Percentiles rank a stretch among this genome's conserved stretches.
Evolutionary conservation across 2,329 filamentous ascomycete species (phyloP).

Genomic region (Talaromyces sp.): DNA sequence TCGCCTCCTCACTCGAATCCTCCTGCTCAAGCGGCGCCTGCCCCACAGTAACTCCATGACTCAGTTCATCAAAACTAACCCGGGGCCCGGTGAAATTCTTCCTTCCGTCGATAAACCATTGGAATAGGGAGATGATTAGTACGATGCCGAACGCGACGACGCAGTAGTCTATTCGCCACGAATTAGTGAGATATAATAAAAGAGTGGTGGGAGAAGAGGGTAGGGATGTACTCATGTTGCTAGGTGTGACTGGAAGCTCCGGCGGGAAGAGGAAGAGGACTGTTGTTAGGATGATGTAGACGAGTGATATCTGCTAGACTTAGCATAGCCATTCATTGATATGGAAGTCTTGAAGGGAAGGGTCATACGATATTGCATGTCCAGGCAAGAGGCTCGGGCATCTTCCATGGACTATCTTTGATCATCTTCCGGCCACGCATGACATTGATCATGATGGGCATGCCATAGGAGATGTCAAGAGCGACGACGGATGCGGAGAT

Average conservation of each 20-base stretch:
- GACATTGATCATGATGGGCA: conserved; percentile 69
- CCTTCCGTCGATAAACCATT: conserved; percentile 61
- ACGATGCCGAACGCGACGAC: conserved; percentile 59
- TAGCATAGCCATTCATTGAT: neutral
- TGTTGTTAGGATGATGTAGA: conserved; percentile 68
- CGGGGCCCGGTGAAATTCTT: conserved; percentile 60
- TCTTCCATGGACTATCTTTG: conserved; percentile 59
- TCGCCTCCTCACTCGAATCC: conserved; percentile 7
- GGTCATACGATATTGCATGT: conserved; percentile 53
- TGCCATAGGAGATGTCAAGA: conserved; percentile 70
- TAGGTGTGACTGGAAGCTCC: conserved; percentile 60
- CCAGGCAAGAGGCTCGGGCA: conserved; percentile 59
- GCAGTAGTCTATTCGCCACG: conserved; percentile 37
- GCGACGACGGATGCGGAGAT: conserved; percentile 70
- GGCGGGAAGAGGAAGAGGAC: conserved; percentile 75
- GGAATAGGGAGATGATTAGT: conserved; percentile 55
- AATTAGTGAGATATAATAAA: neutral
- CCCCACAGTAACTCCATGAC: conserved; percentile 15
- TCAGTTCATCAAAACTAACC: conserved; percentile 39
- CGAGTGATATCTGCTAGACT: conserved; percentile 53
- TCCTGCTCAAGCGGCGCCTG: conserved; percentile 15
- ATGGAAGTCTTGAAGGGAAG: neutral
- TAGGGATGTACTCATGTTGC: conserved; percentile 63
- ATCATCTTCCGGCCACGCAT: conserved; percentile 65
- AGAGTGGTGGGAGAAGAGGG: no score